Evolutionary conservation across 192 early-diverging fungal species (phyloP).

Genomic region (Backusella liffmaniae): DNA sequence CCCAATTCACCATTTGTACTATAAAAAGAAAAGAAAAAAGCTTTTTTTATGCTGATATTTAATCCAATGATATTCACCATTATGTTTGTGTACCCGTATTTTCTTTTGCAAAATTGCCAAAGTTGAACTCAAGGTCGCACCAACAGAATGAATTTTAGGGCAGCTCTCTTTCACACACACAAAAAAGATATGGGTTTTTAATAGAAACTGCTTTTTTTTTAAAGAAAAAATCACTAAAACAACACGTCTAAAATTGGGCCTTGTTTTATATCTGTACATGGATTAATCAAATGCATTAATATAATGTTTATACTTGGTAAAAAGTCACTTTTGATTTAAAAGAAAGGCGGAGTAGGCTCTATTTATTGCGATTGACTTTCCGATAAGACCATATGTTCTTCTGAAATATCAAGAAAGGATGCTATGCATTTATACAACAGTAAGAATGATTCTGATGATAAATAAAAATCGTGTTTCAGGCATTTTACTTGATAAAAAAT

Average conservation of each 20-base stretch:
- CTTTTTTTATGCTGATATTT: neutral
- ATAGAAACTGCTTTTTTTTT: neutral
- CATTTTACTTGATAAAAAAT: neutral
- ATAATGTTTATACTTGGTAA: neutral
- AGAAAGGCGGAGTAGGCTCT: neutral
- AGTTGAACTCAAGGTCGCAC: neutral
- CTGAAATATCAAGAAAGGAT: neutral
- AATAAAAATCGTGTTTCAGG: neutral
- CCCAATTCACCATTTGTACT: slow-evolving; percentile 2
- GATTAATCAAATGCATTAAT: neutral
- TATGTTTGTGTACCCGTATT: neutral
- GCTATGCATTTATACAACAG: neutral
- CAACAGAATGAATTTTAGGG: neutral
- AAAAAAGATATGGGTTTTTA: neutral
- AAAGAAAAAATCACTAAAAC: too few relatives aligned
- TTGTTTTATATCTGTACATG: neutral
- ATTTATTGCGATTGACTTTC: neutral
- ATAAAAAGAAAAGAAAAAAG: neutral
- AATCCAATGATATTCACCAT: neutral
- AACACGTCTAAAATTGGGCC: too few relatives aligned
- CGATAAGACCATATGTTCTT: neutral
- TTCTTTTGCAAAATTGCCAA: neutral
- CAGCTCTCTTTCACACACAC: neutral
- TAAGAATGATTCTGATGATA: neutral
- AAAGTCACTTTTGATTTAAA: neutral